These are phyloP conservation scores for Collybiopsis luxurians DNA, from an alignment of 768 basidiomycete species.

Conservation along the genomic window DNA sequence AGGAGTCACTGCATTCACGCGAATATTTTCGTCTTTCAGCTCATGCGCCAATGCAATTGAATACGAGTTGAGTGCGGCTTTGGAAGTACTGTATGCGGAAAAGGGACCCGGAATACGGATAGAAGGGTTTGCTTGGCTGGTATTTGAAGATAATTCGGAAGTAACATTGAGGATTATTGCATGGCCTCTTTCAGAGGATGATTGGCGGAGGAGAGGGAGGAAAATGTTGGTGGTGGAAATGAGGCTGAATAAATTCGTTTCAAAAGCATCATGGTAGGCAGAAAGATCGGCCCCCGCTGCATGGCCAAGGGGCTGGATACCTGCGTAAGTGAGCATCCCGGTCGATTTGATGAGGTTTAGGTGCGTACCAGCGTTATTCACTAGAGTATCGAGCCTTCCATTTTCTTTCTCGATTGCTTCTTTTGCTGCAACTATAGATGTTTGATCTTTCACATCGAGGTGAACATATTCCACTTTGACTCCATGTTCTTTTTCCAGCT, in stretches of 20 bases:
- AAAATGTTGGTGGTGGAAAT: conserved; percentile 41
- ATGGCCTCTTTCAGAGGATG: conserved; percentile 13
- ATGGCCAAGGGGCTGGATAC: no score
- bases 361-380: no score
- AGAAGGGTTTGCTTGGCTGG: neutral
- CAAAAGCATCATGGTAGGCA: conserved; percentile 36
- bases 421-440: no score
- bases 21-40: conserved; percentile 3
- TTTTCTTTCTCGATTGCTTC: no score
- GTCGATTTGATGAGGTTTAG: no score
- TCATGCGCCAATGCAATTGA: conserved; percentile 9
- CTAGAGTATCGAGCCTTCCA: no score
- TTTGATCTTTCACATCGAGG: no score
- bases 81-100: conserved; percentile 9
- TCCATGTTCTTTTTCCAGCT: no score
- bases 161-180: conserved; percentile 39
- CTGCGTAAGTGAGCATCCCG: no score
- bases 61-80: conserved; percentile 12
- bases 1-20: conserved; percentile 11
- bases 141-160: conserved; percentile 14
- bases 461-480: no score
- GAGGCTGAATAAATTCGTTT: conserved; percentile 42
- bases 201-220: conserved; percentile 37
- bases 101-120: neutral
- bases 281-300: conserved; percentile 26